phyloP scores from a whole-genome alignment of 148 eudicot species.

The Pouteria glomerata region DNA sequence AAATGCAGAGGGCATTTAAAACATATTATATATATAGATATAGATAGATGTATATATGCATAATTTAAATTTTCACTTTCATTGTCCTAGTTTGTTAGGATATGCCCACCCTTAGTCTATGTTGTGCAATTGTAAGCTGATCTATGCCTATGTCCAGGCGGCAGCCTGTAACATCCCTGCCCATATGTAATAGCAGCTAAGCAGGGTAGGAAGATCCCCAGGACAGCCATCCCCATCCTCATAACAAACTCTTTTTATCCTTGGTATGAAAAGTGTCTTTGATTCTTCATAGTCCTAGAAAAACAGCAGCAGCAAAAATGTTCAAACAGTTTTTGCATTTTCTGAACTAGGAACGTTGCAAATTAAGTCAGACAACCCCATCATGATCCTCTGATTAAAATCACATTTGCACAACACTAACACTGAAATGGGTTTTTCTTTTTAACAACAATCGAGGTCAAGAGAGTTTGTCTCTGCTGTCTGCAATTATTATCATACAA shows the following conservation, averaged over 20 bases:
- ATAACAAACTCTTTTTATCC: neutral
- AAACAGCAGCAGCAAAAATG: no score
- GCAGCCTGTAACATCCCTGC: conserved; percentile 4
- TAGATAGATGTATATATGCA: neutral
- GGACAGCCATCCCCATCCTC: neutral
- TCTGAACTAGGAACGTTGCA: neutral
- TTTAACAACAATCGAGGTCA: neutral
- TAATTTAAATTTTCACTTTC: neutral
- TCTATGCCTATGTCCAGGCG: neutral
- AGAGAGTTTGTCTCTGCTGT: neutral
- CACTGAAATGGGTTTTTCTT: neutral
- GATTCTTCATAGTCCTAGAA: no score
- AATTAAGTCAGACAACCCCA: neutral
- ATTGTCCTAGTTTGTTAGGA: neutral
- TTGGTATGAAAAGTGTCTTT: no score
- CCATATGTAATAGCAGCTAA: neutral
- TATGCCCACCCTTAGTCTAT: neutral
- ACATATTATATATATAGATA: neutral
- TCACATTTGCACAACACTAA: neutral
- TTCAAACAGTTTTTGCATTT: neutral
- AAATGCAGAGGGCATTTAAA: neutral
- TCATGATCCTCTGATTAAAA: neutral
- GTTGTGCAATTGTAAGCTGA: neutral
- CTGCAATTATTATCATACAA: neutral
- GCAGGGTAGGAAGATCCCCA: neutral